Base-by-base conservation (phyloP, 2,329 filamentous ascomycete species). In the Stemphylium lycopersici region DNA sequence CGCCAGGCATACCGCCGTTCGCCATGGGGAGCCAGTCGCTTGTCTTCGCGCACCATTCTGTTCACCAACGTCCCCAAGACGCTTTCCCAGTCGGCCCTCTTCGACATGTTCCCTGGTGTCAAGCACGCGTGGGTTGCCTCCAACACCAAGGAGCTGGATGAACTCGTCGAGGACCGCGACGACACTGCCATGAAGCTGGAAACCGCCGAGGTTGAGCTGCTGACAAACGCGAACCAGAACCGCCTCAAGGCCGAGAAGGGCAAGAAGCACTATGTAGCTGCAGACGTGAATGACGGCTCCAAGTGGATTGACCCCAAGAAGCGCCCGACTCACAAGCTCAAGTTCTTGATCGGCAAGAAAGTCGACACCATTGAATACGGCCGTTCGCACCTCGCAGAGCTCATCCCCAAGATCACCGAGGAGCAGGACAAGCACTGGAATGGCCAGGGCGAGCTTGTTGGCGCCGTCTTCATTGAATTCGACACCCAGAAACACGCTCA, bases 381-480 rank as follows among this genome's bases (percentile, higher is more conserved):
- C 56, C 88, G 93, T 36, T 81, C 82, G 1, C 87, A 91, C 69
- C 83, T 97, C 43, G 84, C 87, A 44, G 86, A 88, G 41, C 81
- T 96, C 34, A 86, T 88, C 39, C 89, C 90, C 3, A 83, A 88
- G 59, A 87, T 91, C 37, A 83, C 88, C 37, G 78, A 82, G 16
- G 83, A 87, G 38, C 91, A 95, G 73, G 82, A 81, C 47, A 80
- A 83, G 50, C 90, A 91, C 69, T 84, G 83, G 49, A 80, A 82
- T 12, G 88, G 89, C 46, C 83, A 90, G 34, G 85, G 83, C 40
- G 83, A 87, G 47, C 84, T 88, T 48, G 80, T 91, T 6, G 85
- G 88, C 0, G 88, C 90, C 15, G 90, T 95, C 5, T 98, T 99
- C 69, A 85, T 98, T 55, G 90, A 96, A 70, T 99, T 97, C 68